Base-by-base conservation (phyloP, 768 basidiomycete genomes). In the Suillus ampliporus region DNA sequence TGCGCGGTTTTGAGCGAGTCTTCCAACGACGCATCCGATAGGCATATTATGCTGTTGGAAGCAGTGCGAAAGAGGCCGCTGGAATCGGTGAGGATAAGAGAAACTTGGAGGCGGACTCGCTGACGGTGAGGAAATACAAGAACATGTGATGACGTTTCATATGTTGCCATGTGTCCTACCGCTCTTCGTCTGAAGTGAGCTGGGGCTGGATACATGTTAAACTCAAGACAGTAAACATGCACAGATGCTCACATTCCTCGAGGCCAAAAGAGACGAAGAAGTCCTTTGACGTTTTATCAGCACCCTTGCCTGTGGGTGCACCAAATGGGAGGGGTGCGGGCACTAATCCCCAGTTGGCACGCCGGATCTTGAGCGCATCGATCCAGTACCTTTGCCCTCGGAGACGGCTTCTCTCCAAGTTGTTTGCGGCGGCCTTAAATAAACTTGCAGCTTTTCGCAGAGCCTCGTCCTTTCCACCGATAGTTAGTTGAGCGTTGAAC, bases 381-480 rank as follows among this genome's bases (percentile, higher is more conserved):
- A 87, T 80, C 93, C 93, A 95, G 67, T 94, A 94, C 63, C 80
- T 86, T 70, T 93, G 91, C 46, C 87, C 84, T 54, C 83, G 79
- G 10, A 84, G 67, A 44, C 88, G 80, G 23, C 85, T 80, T 54
- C 84, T 79, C 69, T 92, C 90, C 77, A 93, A 86, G 58, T 84
- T 84, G 60, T 84, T 82, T 3, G 90, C 88, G 4, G 91, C 91
- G 37, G 80, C 73, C 68, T 87, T 91, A 65, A 94, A 90, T 1
- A 93, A 77, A 60, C 82, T 79, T 0, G 90, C 84, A 26, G 93
- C 92, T 64, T 89, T 88, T 66, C 93, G 78, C 38, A 95, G 75
- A 0, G 91, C 86, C 71, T 89, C 87, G 62, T 95, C 93, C 75
- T 95, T 95, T 37, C 89, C 87, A 1, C 93, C 92, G 51, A 92